These are phyloP conservation scores for Bromus sterilis DNA, from an alignment of 176 grass and related monocot genomes.

Conservation along the genomic window DNA sequence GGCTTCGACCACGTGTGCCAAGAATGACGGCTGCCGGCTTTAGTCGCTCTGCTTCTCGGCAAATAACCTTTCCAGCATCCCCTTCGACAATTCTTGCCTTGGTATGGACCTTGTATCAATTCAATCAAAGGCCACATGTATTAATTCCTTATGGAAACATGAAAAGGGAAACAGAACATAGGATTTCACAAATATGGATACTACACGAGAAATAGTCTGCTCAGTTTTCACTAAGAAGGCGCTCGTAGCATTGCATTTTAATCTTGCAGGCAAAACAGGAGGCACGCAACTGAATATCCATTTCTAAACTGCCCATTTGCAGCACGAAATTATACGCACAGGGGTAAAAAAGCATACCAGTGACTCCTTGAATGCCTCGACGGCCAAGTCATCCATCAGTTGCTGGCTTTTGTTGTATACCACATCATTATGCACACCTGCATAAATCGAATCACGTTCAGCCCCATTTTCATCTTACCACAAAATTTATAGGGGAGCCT, in stretches of 20 bases:
- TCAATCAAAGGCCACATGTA: background rate
- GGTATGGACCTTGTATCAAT: slow-evolving; percentile 53
- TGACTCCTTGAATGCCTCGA: slow-evolving; percentile 61
- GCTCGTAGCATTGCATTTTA: background rate
- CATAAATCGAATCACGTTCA: background rate
- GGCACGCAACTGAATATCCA: background rate
- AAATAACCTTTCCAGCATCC: slow-evolving; percentile 72
- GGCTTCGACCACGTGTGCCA: slow-evolving; percentile 67
- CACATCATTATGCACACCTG: slow-evolving; percentile 71
- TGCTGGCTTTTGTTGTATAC: slow-evolving; percentile 55
- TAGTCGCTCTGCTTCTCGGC: slow-evolving; percentile 58
- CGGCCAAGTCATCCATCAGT: slow-evolving; percentile 60
- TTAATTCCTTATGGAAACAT: background rate
- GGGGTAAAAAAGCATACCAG: slow-evolving; percentile 32
- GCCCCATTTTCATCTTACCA: background rate
- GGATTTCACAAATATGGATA: background rate
- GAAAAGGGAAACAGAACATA: background rate
- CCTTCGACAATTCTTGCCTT: slow-evolving; percentile 70
- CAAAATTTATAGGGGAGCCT: background rate
- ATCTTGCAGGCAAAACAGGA: background rate
- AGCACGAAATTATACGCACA: background rate
- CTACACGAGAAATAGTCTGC: background rate
- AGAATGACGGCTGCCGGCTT: slow-evolving; percentile 80
- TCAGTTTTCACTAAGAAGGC: background rate
- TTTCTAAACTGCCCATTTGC: background rate